These are phyloP conservation scores for Castanopsis chinensis DNA, from an alignment of 306 rosid species.

Conservation along the genomic window DNA sequence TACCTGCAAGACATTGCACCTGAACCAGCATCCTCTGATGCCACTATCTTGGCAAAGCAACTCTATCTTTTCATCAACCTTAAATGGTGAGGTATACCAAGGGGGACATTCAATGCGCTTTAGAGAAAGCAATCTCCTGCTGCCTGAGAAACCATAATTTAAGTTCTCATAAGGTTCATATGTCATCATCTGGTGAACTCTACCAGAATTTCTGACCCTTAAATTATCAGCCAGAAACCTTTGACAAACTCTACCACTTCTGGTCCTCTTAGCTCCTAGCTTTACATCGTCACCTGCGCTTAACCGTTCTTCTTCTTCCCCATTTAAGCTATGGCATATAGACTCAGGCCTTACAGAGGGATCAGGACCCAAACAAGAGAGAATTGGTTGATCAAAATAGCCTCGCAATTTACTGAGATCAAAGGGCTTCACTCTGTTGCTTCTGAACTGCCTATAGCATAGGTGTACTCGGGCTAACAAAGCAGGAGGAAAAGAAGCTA, in stretches of 20 bases:
- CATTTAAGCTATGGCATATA: constrained; percentile 35
- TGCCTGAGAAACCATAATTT: constrained; percentile 42
- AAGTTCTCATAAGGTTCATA: constrained; percentile 44
- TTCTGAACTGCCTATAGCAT: constrained; percentile 84
- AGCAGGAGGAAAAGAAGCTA: constrained; percentile 57
- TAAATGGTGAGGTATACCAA: constrained; percentile 41
- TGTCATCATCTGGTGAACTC: constrained; percentile 43
- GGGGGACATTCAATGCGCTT: constrained; percentile 53
- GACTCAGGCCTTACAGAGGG: constrained; percentile 39
- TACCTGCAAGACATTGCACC: constrained; percentile 71
- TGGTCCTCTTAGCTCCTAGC: constrained; percentile 70
- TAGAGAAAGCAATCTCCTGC: constrained; percentile 43
- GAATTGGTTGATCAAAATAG: constrained; percentile 72
- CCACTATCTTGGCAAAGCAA: constrained; percentile 98
- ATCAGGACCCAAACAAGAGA: constrained; percentile 68
- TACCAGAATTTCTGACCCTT: constrained; percentile 51
- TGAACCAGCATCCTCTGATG: constrained; percentile 99
- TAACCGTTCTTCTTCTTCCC: constrained; percentile 57
- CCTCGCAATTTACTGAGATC: constrained; percentile 86
- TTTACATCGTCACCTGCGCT: constrained; percentile 48
- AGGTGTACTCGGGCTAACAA: constrained; percentile 64
- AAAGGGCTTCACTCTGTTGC: constrained; percentile 85
- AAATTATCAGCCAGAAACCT: constrained; percentile 34
- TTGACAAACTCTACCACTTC: constrained; percentile 51
- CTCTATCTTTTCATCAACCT: constrained; percentile 82